Percentiles rank a stretch among this genome's conserved stretches.
Evolutionary conservation across 805 yeast species (phyloP).

Genomic region (Myxozyma melibiosi): DNA sequence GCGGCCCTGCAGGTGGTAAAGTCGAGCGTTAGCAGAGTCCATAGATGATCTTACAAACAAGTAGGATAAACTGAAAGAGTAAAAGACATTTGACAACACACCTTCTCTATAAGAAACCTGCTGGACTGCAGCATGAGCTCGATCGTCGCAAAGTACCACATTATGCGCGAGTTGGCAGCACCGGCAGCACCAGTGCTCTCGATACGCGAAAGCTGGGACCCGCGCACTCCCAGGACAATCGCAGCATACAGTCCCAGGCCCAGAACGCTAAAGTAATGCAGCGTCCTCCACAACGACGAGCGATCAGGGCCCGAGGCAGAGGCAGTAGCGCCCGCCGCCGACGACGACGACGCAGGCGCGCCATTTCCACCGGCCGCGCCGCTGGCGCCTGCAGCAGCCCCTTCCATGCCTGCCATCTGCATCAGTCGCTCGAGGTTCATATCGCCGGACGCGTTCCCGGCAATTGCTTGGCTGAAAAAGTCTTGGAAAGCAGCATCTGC

Average conservation of each 20-base stretch:
- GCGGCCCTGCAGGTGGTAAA: conserved; percentile 31
- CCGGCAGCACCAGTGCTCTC: conserved; percentile 13
- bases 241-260: conserved; percentile 20
- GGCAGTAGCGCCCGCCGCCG: conserved; percentile 2
- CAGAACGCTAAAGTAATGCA: conserved; percentile 15
- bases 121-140: conserved; percentile 26
- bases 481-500: conserved; percentile 15
- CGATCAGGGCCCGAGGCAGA: conserved; percentile 4
- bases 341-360: neutral
- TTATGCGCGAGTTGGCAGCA: conserved; percentile 5
- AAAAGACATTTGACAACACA: neutral
- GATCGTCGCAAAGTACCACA: conserved; percentile 27
- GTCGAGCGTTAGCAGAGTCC: neutral
- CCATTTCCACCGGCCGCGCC: conserved; percentile 5
- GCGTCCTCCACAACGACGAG: conserved; percentile 11
- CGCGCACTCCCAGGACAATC: conserved; percentile 10
- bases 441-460: conserved; percentile 8
- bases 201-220: conserved; percentile 19
- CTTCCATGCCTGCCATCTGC: conserved; percentile 14
- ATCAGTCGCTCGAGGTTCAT: conserved; percentile 12
- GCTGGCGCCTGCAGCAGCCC: conserved; percentile 14
- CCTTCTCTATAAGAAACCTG: conserved; percentile 28
- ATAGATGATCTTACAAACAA: neutral
- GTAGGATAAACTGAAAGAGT: neutral
- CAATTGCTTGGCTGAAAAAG: conserved; percentile 10